These are phyloP conservation scores for Theileria annulata DNA, from an alignment of 169 alveolate genomes.

Conservation along the genomic window DNA sequence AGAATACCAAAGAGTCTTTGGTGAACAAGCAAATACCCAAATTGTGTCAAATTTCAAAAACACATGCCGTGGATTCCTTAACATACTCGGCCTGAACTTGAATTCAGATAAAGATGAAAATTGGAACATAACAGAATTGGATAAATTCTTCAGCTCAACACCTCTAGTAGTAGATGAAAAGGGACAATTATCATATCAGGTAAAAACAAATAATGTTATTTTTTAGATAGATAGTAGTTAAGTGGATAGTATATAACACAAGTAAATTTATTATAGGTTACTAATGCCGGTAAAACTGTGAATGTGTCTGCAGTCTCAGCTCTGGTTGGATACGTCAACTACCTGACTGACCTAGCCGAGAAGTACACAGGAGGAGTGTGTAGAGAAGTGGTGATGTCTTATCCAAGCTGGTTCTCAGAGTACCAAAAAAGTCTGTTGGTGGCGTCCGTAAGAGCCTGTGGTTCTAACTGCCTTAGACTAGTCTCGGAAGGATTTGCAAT, in stretches of 20 bases:
- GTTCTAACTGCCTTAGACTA: constrained; percentile 88
- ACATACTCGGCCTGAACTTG: constrained; percentile 81
- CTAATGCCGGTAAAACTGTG: constrained; percentile 3
- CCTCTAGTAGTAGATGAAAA: constrained; percentile 23
- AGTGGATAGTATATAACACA: not conserved
- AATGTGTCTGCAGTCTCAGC: constrained; percentile 40
- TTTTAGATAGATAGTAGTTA: not conserved
- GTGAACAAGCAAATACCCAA: constrained; percentile 89
- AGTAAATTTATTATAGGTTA: not conserved
- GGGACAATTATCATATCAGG: constrained; percentile 13
- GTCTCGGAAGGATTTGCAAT: constrained; percentile 95
- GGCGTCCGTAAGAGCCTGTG: constrained; percentile 93
- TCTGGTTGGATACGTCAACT: constrained; percentile 83
- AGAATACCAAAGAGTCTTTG: constrained; percentile 88
- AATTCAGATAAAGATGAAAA: constrained; percentile 50
- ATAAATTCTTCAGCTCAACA: constrained; percentile 73
- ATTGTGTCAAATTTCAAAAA: constrained; percentile 83
- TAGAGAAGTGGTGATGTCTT: constrained; percentile 83
- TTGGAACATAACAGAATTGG: constrained; percentile 59
- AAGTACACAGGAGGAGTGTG: constrained; percentile 75
- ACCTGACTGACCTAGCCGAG: constrained; percentile 80
- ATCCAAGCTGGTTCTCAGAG: constrained; percentile 89
- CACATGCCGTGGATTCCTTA: constrained; percentile 88
- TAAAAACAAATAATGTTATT: not conserved
- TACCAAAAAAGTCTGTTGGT: constrained; percentile 89